phyloP scores from a whole-genome alignment of 2,329 filamentous ascomycete genomes.

The Cladosporium sp. region DNA sequence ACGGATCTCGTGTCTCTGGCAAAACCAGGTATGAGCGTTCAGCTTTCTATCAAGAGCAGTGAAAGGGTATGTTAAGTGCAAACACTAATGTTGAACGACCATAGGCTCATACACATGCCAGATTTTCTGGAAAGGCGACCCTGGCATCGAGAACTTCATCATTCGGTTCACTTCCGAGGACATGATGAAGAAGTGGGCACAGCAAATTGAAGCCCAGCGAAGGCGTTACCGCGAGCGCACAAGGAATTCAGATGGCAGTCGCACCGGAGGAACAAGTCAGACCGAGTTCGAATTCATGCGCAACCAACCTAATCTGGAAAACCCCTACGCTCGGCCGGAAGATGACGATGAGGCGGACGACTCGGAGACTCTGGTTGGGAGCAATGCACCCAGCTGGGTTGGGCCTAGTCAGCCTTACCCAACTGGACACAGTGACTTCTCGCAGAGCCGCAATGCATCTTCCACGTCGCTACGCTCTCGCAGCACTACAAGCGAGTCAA shows the following conservation, averaged over 20 bases:
- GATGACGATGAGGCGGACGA: conserved; percentile 55
- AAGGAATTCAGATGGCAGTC: conserved; percentile 41
- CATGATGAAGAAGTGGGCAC: conserved; percentile 86
- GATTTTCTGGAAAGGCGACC: conserved; percentile 98
- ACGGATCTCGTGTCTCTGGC: conserved; percentile 85
- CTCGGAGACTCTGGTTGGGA: conserved; percentile 35
- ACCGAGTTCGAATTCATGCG: conserved; percentile 80
- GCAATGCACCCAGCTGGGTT: conserved; percentile 16
- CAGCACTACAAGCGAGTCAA: conserved; percentile 67
- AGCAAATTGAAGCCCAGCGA: conserved; percentile 72
- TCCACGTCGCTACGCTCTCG: conserved; percentile 71
- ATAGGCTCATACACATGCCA: conserved; percentile 89
- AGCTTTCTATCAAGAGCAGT: conserved; percentile 18
- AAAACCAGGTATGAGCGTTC: conserved; percentile 67
- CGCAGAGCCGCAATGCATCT: conserved; percentile 64
- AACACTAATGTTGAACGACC: conserved; percentile 19
- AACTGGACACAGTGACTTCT: conserved; percentile 37
- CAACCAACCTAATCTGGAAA: conserved; percentile 65
- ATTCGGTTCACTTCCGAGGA: conserved; percentile 93
- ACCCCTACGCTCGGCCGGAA: conserved; percentile 69
- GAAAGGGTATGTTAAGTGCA: conserved; percentile 25
- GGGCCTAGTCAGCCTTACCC: conserved; percentile 5
- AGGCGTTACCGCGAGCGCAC: conserved; percentile 44
- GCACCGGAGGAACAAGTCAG: conserved; percentile 45
- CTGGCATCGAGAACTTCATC: conserved; percentile 91